These are phyloP conservation scores for Cerioporus squamosus DNA, from an alignment of 1,284 basidiomycete genomes.

Conservation along the genomic window DNA sequence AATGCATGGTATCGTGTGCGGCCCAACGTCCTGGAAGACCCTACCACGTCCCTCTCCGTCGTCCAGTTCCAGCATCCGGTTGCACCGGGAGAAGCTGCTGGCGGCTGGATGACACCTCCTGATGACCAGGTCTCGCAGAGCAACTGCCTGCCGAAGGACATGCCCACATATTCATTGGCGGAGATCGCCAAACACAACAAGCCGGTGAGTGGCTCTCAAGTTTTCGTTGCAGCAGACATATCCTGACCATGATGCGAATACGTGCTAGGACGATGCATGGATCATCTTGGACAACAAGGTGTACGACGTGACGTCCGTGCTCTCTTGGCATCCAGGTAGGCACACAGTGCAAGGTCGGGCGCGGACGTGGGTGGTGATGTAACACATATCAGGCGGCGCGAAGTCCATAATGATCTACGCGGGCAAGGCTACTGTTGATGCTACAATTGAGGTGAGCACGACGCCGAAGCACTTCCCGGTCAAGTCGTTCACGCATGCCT, in stretches of 20 bases:
- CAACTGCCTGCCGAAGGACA: neutral
- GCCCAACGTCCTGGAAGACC: slow-evolving; percentile 12
- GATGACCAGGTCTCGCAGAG: neutral
- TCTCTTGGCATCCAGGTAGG: slow-evolving; percentile 29
- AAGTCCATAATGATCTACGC: slow-evolving; percentile 26
- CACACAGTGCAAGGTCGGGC: neutral
- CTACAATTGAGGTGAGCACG: slow-evolving; percentile 23
- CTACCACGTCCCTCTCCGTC: slow-evolving; percentile 1
- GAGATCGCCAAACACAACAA: slow-evolving; percentile 29
- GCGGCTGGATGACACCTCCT: slow-evolving; percentile 29
- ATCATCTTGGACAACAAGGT: slow-evolving; percentile 31
- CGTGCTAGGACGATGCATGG: slow-evolving; percentile 28
- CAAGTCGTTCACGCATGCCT: neutral
- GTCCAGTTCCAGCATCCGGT: slow-evolving; percentile 28
- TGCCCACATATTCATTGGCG: slow-evolving; percentile 22
- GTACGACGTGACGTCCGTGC: slow-evolving; percentile 28
- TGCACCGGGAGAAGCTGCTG: slow-evolving; percentile 20
- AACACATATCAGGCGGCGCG: slow-evolving; percentile 17
- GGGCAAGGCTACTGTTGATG: slow-evolving; percentile 28
- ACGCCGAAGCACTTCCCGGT: neutral
- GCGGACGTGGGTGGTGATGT: neutral
- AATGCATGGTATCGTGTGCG: slow-evolving; percentile 31
- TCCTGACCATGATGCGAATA: neutral
- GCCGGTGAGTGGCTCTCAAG: slow-evolving; percentile 4
- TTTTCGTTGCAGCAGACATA: neutral